Evolutionary conservation across 2,329 filamentous ascomycete species (phyloP).

Genomic region (Hypoxylon sp.): DNA sequence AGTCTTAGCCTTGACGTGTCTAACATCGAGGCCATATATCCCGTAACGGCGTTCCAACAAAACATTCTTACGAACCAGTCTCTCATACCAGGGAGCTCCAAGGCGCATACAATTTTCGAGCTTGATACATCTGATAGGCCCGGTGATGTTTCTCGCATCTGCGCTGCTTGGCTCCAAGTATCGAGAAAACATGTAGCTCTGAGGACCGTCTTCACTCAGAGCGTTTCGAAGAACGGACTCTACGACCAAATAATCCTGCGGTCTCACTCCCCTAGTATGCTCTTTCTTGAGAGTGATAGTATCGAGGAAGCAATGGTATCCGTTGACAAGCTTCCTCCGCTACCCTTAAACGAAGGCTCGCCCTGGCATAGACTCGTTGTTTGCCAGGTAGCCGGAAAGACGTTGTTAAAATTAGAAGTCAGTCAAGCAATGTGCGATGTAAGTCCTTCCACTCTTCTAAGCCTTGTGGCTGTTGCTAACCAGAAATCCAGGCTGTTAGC

Average conservation of each 20-base stretch:
- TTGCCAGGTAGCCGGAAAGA: conserved; percentile 61
- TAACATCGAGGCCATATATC: conserved; percentile 66
- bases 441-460: conserved; percentile 22
- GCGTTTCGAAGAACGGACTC: conserved; percentile 63
- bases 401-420: conserved; percentile 65
- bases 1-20: conserved; percentile 60
- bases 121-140: conserved; percentile 58
- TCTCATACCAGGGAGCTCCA: conserved; percentile 59
- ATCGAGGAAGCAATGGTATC: conserved; percentile 58
- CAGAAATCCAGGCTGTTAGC: conserved; percentile 54
- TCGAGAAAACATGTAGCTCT: conserved; percentile 63
- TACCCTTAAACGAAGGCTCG: conserved; percentile 57
- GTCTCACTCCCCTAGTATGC: conserved; percentile 65
- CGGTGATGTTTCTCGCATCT: conserved; percentile 63
- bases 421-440: conserved; percentile 67
- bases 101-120: conserved; percentile 65
- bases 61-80: conserved; percentile 65
- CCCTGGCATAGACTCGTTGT: conserved; percentile 67
- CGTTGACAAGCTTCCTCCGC: conserved; percentile 60
- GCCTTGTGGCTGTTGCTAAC: conserved; percentile 23
- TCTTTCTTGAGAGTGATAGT: conserved; percentile 65
- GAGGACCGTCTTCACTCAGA: conserved; percentile 67
- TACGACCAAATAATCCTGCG: conserved; percentile 67
- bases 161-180: conserved; percentile 66
- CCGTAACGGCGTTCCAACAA: conserved; percentile 65